Evolutionary conservation across 106 monocot genomes (phyloP).

Genomic region (Platanthera zijinensis): DNA sequence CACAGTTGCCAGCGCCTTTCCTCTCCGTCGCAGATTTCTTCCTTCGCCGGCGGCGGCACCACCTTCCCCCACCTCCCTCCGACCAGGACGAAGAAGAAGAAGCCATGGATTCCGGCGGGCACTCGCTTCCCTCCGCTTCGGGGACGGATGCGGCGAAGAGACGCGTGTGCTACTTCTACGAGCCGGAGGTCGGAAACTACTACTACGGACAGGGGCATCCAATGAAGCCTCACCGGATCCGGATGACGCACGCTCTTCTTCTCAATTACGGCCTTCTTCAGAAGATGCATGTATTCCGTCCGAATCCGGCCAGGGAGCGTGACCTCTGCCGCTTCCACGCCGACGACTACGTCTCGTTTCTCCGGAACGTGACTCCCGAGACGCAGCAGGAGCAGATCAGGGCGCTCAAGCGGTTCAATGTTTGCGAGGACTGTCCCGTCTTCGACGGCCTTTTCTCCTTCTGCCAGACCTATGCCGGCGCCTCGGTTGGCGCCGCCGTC

Average conservation of each 20-base stretch:
- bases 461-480: conserved; percentile 34
- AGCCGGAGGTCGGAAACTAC: conserved; percentile 33
- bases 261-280: conserved; percentile 24
- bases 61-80: not conserved
- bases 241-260: conserved; percentile 38
- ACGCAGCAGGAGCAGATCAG: conserved; percentile 12
- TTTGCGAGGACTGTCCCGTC: conserved; percentile 24
- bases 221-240: conserved; percentile 38
- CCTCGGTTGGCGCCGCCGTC: conserved; percentile 26
- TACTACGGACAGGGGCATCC: conserved; percentile 37
- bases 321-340: conserved; percentile 38
- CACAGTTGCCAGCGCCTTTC: not conserved
- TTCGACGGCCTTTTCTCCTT: conserved; percentile 29
- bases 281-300: conserved; percentile 19
- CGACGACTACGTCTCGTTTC: conserved; percentile 37
- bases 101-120: conserved; percentile 21
- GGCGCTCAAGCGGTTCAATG: conserved; percentile 14
- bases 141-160: conserved; percentile 18
- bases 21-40: not conserved
- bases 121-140: conserved; percentile 15
- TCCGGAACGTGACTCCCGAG: conserved; percentile 15
- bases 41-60: not conserved
- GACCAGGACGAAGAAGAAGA: not conserved
- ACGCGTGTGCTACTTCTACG: conserved; percentile 42
- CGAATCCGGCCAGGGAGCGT: conserved; percentile 16